phyloP scores from a whole-genome alignment of 371 early-diverging fungal species.

The Mortierella sp. region DNA sequence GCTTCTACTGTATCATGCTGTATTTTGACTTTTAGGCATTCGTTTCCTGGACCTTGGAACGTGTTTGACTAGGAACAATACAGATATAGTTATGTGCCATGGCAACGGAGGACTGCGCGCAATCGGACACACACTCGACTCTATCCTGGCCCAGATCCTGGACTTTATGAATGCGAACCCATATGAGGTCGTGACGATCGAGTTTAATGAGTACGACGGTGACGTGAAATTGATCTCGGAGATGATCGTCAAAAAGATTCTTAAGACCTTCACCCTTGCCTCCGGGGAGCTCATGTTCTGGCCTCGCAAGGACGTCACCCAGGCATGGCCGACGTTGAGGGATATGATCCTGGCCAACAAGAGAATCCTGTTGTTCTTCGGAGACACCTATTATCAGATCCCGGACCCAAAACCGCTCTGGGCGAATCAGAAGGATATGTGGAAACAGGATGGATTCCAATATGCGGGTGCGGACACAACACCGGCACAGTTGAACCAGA shows the following conservation, averaged over 20 bases:
- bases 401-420: conserved; percentile 39
- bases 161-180: conserved; percentile 36
- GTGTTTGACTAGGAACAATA: conserved; percentile 41
- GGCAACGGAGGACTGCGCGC: conserved; percentile 39
- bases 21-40: conserved; percentile 46
- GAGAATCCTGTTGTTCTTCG: conserved; percentile 51
- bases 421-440: conserved; percentile 45
- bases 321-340: conserved; percentile 50
- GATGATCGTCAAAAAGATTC: conserved; percentile 22
- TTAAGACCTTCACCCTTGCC: conserved; percentile 39
- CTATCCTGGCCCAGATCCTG: conserved; percentile 24
- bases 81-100: conserved; percentile 44
- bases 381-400: conserved; percentile 22
- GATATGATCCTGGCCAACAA: conserved; percentile 52
- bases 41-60: conserved; percentile 51
- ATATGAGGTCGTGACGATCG: conserved; percentile 47
- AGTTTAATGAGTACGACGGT: conserved; percentile 54
- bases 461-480: conserved; percentile 19
- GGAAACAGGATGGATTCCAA: conserved; percentile 45
- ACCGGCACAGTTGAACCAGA: conserved; percentile 33
- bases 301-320: conserved; percentile 7
- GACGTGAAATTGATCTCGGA: conserved; percentile 8
- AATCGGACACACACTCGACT: conserved; percentile 31
- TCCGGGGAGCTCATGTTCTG: conserved; percentile 27
- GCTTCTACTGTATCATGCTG: not conserved